Conservation (phyloP, 495 filamentous ascomycete species). For the Penicillium odoratum region DNA sequence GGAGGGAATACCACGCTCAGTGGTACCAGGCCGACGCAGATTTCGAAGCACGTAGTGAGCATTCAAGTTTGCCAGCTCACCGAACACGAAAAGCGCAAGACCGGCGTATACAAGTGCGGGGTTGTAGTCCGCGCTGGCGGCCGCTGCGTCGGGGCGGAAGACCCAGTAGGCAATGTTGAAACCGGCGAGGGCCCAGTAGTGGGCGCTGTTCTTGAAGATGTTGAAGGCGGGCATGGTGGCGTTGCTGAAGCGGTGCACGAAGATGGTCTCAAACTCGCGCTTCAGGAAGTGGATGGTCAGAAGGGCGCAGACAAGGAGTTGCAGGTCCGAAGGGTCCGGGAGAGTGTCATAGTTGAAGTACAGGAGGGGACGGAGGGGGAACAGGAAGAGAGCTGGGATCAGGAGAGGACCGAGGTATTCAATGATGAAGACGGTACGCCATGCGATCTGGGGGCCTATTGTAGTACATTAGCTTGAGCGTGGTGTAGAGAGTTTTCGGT, state of each 20-base stretch:
- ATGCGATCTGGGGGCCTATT: conserved; percentile 86
- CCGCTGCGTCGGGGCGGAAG: conserved; percentile 69
- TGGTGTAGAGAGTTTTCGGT: too few relatives aligned
- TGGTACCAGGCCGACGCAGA: conserved; percentile 77
- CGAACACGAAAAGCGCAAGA: conserved; percentile 66
- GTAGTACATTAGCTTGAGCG: neutral
- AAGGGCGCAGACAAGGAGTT: conserved; percentile 69
- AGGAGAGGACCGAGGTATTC: conserved; percentile 95
- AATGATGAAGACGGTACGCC: conserved; percentile 91
- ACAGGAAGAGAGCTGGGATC: conserved; percentile 75
- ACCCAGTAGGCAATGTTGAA: conserved; percentile 81
- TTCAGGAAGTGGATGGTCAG: conserved; percentile 86
- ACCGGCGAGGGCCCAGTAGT: conserved; percentile 87
- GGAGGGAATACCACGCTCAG: conserved; percentile 79
- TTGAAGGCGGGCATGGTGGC: conserved; percentile 88
- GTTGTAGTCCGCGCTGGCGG: conserved; percentile 48
- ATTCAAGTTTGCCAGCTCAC: conserved; percentile 76
- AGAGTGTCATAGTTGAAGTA: conserved; percentile 60
- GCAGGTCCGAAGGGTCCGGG: conserved; percentile 58
- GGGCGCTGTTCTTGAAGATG: conserved; percentile 86
- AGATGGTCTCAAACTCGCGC: conserved; percentile 91
- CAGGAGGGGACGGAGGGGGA: conserved; percentile 68
- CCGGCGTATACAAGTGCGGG: conserved; percentile 57
- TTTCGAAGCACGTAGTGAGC: conserved; percentile 74
- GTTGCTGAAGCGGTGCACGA: conserved; percentile 91